These are phyloP conservation scores for Sarocladium brachiariae DNA, from an alignment of 2,329 filamentous ascomycete genomes.

Conservation along the genomic window DNA sequence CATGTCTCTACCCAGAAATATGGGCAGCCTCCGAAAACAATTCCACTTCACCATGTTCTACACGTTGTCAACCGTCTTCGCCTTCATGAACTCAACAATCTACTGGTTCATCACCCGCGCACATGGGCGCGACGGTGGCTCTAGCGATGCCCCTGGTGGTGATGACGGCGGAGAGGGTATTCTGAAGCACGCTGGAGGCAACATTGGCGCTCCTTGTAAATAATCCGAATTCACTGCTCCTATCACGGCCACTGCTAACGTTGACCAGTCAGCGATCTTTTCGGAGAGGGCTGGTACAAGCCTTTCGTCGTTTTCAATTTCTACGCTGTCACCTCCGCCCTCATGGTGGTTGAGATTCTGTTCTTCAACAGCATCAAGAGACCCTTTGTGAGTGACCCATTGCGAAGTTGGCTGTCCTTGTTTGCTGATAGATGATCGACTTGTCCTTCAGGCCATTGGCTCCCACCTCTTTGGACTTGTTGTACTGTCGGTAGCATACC, in stretches of 20 bases:
- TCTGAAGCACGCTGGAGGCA: neutral
- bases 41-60: conserved; percentile 46
- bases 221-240: neutral
- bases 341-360: conserved; percentile 39
- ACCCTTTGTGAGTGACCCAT: conserved; percentile 32
- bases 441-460: conserved; percentile 39
- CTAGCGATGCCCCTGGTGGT: conserved; percentile 10
- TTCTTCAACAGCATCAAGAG: conserved; percentile 48
- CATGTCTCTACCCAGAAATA: conserved; percentile 39
- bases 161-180: neutral
- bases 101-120: conserved; percentile 40
- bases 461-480: conserved; percentile 36
- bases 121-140: conserved; percentile 18
- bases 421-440: too few species aligned
- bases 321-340: conserved; percentile 34
- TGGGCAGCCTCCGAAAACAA: conserved; percentile 32
- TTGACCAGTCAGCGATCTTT: conserved; percentile 36
- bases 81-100: conserved; percentile 42
- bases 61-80: conserved; percentile 36
- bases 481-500: conserved; percentile 35
- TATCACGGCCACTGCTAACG: neutral
- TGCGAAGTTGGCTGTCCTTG: neutral
- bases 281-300: conserved; percentile 41
- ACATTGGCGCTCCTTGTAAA: conserved; percentile 5
- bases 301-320: conserved; percentile 40